Conservation (phyloP, 441 rosid genomes). For the Gossypium schwendimanii region DNA sequence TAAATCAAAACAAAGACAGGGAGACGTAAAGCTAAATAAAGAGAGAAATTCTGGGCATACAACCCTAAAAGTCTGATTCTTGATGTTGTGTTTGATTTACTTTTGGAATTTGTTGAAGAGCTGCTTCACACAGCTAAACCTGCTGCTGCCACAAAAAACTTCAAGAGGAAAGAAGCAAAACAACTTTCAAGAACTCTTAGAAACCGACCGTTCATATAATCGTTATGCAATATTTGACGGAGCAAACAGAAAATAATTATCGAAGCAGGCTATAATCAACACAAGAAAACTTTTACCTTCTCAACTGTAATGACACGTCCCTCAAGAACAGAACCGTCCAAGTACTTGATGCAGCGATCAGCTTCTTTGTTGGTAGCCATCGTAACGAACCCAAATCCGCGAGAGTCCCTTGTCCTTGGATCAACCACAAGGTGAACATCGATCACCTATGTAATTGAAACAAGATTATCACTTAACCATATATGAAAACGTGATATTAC, state of each 20-base stretch:
- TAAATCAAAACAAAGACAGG: background rate
- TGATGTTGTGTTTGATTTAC: constrained; percentile 47
- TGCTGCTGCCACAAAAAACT: constrained; percentile 72
- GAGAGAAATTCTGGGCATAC: constrained; percentile 83
- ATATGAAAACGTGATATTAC: no score
- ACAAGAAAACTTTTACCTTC: constrained; percentile 46
- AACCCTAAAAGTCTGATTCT: constrained; percentile 77
- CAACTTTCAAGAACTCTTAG: constrained; percentile 39
- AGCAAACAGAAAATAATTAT: background rate
- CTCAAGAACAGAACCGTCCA: constrained; percentile 65
- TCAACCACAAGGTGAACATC: constrained; percentile 87
- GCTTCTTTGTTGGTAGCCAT: constrained; percentile 63
- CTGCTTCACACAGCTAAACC: constrained; percentile 85
- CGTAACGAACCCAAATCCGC: constrained; percentile 85
- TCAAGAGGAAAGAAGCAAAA: constrained; percentile 75
- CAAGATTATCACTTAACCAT: background rate
- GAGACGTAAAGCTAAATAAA: constrained; percentile 21
- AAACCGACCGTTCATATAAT: constrained; percentile 20
- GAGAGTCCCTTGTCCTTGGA: constrained; percentile 86
- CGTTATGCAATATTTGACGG: background rate
- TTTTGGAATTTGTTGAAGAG: constrained; percentile 62
- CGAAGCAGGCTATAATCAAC: background rate
- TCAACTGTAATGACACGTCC: constrained; percentile 84
- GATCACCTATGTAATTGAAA: constrained; percentile 39
- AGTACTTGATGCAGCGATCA: constrained; percentile 59